Conservation (phyloP, 768 basidiomycete genomes). For the Coprinopsis strossmayeri region DNA sequence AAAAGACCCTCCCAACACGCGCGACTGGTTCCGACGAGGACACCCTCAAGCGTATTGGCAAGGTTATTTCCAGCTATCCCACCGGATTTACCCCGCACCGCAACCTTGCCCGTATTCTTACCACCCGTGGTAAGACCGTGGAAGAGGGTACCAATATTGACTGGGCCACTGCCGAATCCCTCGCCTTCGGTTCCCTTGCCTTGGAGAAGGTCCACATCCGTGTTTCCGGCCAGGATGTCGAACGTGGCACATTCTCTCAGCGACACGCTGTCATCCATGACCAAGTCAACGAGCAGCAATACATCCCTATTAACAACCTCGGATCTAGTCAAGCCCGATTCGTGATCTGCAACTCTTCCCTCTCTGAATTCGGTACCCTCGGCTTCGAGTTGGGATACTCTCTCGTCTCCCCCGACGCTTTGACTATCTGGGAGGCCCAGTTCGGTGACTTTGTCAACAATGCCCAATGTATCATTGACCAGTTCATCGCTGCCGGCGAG, state of each 20-base stretch:
- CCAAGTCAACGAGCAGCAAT: slow-evolving; percentile 87
- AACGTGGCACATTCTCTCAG: slow-evolving; percentile 98
- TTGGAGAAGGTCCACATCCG: slow-evolving; percentile 93
- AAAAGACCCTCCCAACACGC: slow-evolving; percentile 85
- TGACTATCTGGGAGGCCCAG: slow-evolving; percentile 98
- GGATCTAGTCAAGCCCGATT: slow-evolving; percentile 86
- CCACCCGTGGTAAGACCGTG: slow-evolving; percentile 81
- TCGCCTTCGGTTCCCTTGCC: slow-evolving; percentile 91
- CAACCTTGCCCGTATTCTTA: slow-evolving; percentile 90
- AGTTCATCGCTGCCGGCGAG: slow-evolving; percentile 97
- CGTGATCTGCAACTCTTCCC: slow-evolving; percentile 92
- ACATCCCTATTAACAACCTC: slow-evolving; percentile 82
- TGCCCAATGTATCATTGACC: slow-evolving; percentile 96
- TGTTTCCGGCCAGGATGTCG: slow-evolving; percentile 96
- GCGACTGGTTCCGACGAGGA: slow-evolving; percentile 76
- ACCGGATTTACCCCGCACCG: slow-evolving; percentile 81
- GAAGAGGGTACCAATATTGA: slow-evolving; percentile 91
- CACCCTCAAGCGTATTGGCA: slow-evolving; percentile 77
- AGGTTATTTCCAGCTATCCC: slow-evolving; percentile 82
- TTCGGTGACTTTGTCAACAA: slow-evolving; percentile 99
- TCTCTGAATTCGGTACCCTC: slow-evolving; percentile 91
- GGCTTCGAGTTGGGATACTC: slow-evolving; percentile 99
- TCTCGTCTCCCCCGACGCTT: slow-evolving; percentile 85
- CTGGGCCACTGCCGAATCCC: slow-evolving; percentile 97
- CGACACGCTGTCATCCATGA: slow-evolving; percentile 97